Evolutionary conservation across 1,284 basidiomycete species (phyloP).

Genomic region (Pseudozyma tsukubaensis): DNA sequence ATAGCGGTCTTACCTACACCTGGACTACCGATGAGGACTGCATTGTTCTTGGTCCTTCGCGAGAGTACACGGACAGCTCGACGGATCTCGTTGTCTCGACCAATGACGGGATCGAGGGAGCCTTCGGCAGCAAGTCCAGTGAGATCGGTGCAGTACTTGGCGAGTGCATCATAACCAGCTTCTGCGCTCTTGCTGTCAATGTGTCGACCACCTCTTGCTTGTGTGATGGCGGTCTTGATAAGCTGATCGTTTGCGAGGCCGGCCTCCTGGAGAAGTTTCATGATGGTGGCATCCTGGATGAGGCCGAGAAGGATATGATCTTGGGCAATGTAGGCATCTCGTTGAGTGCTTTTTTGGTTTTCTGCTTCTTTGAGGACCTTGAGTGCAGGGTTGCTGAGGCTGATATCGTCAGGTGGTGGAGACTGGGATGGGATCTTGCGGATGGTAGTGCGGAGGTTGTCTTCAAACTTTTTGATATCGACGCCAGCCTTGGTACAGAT

Average conservation of each 20-base stretch:
- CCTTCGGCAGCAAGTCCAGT: conserved; percentile 74
- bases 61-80: conserved; percentile 67
- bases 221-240: conserved; percentile 82
- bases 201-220: conserved; percentile 81
- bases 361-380: conserved; percentile 65
- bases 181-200: conserved; percentile 81
- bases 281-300: conserved; percentile 78
- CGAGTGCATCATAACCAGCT: conserved; percentile 67
- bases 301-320: conserved; percentile 84
- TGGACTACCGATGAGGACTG: conserved; percentile 81
- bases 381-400: conserved; percentile 49
- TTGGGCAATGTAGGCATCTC: conserved; percentile 92
- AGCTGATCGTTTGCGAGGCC: conserved; percentile 77
- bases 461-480: conserved; percentile 71
- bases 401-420: conserved; percentile 63
- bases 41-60: conserved; percentile 85
- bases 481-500: conserved; percentile 82
- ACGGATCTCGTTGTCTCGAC: conserved; percentile 68
- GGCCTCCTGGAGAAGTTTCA: conserved; percentile 79
- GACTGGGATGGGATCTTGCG: conserved; percentile 65
- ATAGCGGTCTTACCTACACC: conserved; percentile 75
- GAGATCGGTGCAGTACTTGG: conserved; percentile 70
- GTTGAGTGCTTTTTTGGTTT: conserved; percentile 70
- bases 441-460: conserved; percentile 55
- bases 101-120: conserved; percentile 74